Evolutionary conservation across 2,329 filamentous ascomycete genomes (phyloP).

Genomic region (Ceratocystis ficicola): DNA sequence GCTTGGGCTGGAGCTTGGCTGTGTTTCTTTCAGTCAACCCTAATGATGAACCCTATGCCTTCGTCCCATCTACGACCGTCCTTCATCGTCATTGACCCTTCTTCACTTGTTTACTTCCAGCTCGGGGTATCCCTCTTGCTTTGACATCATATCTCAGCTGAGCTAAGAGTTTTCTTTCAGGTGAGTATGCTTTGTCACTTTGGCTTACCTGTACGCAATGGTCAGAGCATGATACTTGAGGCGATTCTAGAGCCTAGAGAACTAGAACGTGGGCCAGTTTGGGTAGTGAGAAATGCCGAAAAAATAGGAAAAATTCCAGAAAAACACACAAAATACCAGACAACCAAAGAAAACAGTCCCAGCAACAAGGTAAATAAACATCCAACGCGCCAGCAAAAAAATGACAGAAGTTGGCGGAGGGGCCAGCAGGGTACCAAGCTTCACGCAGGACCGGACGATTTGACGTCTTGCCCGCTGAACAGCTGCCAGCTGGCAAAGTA

Average conservation of each 20-base stretch:
- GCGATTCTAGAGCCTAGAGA: neutral
- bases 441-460: neutral
- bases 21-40: no score
- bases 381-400: neutral
- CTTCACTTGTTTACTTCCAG: neutral
- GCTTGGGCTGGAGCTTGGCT: no score
- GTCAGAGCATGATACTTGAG: neutral
- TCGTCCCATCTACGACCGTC: neutral
- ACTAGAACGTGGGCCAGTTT: neutral
- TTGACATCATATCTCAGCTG: constrained; percentile 4
- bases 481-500: neutral
- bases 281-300: neutral
- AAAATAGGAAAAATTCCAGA: neutral
- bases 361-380: constrained; percentile 7
- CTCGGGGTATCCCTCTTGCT: neutral
- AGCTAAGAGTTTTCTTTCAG: constrained; percentile 10
- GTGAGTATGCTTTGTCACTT: constrained; percentile 10
- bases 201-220: neutral
- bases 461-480: neutral
- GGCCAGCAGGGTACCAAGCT: neutral
- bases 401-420: neutral
- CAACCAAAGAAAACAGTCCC: neutral
- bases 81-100: neutral
- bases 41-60: neutral
- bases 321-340: neutral